phyloP scores from a whole-genome alignment of 169 alveolate genomes.

The Theileria annulata region DNA sequence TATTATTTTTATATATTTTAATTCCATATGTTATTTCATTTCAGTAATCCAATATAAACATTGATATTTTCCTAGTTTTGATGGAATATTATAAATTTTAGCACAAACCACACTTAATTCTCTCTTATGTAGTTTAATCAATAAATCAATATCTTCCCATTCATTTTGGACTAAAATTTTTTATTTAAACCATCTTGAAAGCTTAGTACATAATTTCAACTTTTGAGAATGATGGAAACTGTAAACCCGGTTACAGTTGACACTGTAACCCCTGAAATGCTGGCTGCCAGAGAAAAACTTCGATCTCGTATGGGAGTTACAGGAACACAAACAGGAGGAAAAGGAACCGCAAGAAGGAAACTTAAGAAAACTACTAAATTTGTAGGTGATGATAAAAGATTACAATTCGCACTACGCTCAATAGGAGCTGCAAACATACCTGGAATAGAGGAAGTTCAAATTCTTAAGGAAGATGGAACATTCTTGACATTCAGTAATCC shows the following conservation, averaged over 20 bases:
- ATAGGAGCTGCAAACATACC: constrained; percentile 92
- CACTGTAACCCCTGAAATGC: constrained; percentile 83
- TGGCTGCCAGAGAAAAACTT: constrained; percentile 92
- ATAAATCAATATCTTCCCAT: background rate
- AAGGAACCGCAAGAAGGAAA: constrained; percentile 94
- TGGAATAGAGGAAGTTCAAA: constrained; percentile 93
- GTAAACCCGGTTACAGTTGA: constrained; percentile 53
- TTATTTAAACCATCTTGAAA: background rate
- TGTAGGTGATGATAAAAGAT: constrained; percentile 90
- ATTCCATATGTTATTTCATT: background rate
- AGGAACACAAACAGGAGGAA: constrained; percentile 92
- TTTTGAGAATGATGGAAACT: constrained; percentile 40
- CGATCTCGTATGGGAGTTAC: constrained; percentile 89
- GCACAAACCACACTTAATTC: background rate
- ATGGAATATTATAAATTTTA: background rate
- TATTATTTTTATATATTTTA: background rate
- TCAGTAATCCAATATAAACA: background rate
- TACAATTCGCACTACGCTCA: constrained; percentile 87
- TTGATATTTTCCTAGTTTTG: background rate
- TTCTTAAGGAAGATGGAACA: constrained; percentile 93
- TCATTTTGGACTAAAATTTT: background rate
- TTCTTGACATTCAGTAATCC: constrained; percentile 91
- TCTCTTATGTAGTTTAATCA: background rate
- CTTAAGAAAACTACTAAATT: constrained; percentile 87
- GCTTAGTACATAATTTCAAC: background rate